These are phyloP conservation scores for Eucalyptus shirleyi DNA, from an alignment of 345 rosid species.

Conservation along the genomic window DNA sequence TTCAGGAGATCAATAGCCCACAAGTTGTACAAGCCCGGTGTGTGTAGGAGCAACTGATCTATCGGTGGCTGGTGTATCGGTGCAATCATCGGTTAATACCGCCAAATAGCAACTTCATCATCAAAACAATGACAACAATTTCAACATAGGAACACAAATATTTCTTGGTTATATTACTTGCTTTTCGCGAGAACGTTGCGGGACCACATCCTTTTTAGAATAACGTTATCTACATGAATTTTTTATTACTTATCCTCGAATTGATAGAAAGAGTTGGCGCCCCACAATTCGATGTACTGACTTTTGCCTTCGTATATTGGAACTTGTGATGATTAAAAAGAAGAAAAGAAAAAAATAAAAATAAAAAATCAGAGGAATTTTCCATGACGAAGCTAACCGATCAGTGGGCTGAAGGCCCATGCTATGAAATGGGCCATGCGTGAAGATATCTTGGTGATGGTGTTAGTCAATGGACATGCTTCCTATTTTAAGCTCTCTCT, in stretches of 20 bases:
- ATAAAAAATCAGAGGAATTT: not conserved
- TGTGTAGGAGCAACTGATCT: not conserved
- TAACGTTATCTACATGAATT: not conserved
- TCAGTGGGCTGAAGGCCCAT: not conserved
- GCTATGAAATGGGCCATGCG: not conserved
- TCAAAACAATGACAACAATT: not conserved
- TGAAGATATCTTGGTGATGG: not conserved
- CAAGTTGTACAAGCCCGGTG: not conserved
- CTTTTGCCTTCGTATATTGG: not conserved
- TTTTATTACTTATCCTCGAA: not conserved
- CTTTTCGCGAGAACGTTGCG: not conserved
- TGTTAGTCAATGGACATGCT: not conserved
- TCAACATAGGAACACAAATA: not conserved
- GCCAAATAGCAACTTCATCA: not conserved
- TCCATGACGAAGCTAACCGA: not conserved
- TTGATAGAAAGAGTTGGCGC: not conserved
- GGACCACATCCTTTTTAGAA: not conserved
- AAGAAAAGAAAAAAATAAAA: not conserved
- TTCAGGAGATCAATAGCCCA: not conserved
- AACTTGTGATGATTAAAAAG: not conserved
- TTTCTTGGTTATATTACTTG: not conserved
- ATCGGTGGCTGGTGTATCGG: not conserved
- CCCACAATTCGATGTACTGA: not conserved
- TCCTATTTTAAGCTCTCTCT: not conserved
- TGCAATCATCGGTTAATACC: not conserved